These are phyloP conservation scores for Pichia inconspicua DNA, from an alignment of 1,139 yeast species.

Conservation along the genomic window DNA sequence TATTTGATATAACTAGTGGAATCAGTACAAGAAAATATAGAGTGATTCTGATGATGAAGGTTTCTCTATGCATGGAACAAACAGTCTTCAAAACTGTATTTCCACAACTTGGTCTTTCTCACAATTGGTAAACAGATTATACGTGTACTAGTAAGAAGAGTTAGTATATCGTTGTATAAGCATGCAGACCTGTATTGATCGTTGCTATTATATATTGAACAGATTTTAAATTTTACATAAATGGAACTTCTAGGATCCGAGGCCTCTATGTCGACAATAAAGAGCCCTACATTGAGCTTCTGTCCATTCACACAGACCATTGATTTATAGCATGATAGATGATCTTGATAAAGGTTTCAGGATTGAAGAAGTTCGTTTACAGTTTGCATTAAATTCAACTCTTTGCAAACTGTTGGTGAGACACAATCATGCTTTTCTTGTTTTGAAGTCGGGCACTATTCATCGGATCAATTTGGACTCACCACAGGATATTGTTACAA, in stretches of 20 bases:
- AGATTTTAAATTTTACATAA: no score
- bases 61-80: neutral
- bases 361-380: conserved; percentile 47
- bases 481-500: conserved; percentile 42
- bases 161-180: no score
- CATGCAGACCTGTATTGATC: no score
- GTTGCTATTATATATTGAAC: no score
- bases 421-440: conserved; percentile 41
- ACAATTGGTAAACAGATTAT: no score
- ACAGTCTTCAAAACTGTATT: neutral
- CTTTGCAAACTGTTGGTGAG: conserved; percentile 39
- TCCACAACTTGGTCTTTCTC: no score
- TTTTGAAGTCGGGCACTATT: conserved; percentile 37
- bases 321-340: neutral
- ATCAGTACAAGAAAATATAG: no score
- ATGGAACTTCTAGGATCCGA: no score
- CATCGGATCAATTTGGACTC: conserved; percentile 46
- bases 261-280: neutral
- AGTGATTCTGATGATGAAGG: neutral
- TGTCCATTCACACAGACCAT: no score
- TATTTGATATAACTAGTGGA: neutral
- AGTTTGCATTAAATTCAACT: conserved; percentile 36
- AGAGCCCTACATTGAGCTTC: no score
- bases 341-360: neutral
- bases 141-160: no score